Base-by-base conservation (phyloP, 352 stramenopile genomes). In the Globisporangium splendens region DNA sequence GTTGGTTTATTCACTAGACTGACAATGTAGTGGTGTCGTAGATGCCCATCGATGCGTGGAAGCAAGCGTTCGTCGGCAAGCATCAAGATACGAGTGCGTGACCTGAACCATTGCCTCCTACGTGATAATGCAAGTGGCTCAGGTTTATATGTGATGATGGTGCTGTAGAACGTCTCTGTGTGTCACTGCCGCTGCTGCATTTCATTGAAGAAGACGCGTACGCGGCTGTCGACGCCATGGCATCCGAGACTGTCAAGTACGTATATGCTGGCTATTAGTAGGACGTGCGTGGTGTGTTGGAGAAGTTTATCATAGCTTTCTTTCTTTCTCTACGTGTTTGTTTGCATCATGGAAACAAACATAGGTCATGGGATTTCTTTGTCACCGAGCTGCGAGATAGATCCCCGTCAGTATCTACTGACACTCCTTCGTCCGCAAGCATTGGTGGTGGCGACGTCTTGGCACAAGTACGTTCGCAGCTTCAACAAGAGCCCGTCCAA, bases 141-240 rank as follows among this genome's bases (percentile, higher is more conserved):
- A 44, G 7, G 39, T 10, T 44, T 21, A 42, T n/a, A n/a, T n/a
- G n/a, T 1, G n/a, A 0, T 21, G 39, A 12, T 44, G 13, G 39
- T 44, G 39, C 13, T 44, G 17, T 48, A 78, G 62, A 63, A 11
- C 41, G 63, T 0, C 66, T 96, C 20, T 66, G 68, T n/a, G 72
- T 95, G 48, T 75, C 65, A n/a, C 78, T 76, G 62, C 54, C 77
- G 21, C 54, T 79, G 39, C 57, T 70, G 24, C 83, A 96, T 56
- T 96, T 93, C 54, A 61, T 90, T 14, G 82, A 92, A 33, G 83
- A 95, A 57, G 68, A 74, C 20, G 56, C 91, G 0, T 89, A 83
- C 60, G 79, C 73, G 46, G 20, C 66, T 7, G 54, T 55, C 2
- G 50, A 70, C 4, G 76, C 68, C 0, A 62, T 93, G 48, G 59